Percentiles rank a stretch among this genome's conserved stretches.
These are phyloP conservation scores for Primulina huaijiensis DNA, from an alignment of 257 asterid species.

Conservation along the genomic window DNA sequence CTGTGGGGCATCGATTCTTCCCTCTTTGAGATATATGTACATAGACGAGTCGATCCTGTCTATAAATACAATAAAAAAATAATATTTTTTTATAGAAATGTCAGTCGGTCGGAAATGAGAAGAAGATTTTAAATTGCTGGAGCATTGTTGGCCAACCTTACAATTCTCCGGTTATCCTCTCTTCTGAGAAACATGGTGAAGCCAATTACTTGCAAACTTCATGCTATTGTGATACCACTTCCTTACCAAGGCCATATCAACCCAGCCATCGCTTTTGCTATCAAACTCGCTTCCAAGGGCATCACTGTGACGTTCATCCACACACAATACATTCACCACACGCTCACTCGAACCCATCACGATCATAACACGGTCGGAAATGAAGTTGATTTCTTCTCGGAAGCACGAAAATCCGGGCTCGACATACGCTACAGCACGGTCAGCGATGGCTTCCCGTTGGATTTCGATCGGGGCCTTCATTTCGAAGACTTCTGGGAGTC, in stretches of 20 bases:
- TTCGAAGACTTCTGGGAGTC: neutral
- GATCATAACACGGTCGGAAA: too few species aligned
- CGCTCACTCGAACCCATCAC: neutral
- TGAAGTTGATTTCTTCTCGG: neutral
- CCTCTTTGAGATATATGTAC: too few species aligned
- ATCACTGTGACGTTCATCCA: neutral
- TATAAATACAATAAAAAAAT: too few species aligned
- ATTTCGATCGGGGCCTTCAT: neutral
- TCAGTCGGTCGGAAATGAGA: too few species aligned
- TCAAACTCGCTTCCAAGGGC: too few species aligned
- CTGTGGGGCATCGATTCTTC: too few species aligned
- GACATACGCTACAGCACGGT: conserved; percentile 5
- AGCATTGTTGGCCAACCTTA: too few species aligned
- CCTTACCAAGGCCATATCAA: conserved; percentile 42
- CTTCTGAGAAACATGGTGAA: too few species aligned
- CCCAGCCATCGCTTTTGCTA: conserved; percentile 28
- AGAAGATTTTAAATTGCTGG: too few species aligned
- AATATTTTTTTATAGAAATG: too few species aligned
- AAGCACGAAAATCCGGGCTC: conserved; percentile 2
- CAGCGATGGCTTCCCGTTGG: conserved; percentile 1
- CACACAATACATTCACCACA: conserved; percentile 29
- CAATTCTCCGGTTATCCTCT: too few species aligned
- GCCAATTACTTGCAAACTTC: neutral
- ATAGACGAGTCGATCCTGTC: too few species aligned
- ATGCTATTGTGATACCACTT: neutral